Conservation (phyloP, 2,329 filamentous ascomycete species). For the Scolecobasidium constrictum region DNA sequence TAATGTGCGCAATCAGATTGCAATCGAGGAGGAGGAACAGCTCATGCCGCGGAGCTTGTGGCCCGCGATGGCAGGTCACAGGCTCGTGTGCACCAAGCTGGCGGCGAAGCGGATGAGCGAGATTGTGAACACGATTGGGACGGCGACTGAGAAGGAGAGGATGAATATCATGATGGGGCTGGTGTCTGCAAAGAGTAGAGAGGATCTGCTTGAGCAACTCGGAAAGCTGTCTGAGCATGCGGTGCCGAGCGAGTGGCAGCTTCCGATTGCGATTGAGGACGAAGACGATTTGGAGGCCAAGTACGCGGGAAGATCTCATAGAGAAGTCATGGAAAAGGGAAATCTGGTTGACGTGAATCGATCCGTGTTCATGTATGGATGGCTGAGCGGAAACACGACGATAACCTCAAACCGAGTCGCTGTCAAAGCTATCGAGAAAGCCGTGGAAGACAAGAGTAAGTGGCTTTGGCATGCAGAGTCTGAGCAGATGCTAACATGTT, state of each 20-base stretch:
- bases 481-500: no score
- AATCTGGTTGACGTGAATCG: slow-evolving; percentile 51
- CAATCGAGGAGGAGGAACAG: slow-evolving; percentile 50
- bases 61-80: slow-evolving; percentile 44
- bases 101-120: slow-evolving; percentile 51
- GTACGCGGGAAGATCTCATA: slow-evolving; percentile 21
- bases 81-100: slow-evolving; percentile 55
- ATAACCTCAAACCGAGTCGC: slow-evolving; percentile 61
- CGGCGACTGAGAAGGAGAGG: slow-evolving; percentile 36
- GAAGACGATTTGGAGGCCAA: slow-evolving; percentile 33
- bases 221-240: slow-evolving; percentile 40
- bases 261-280: slow-evolving; percentile 50
- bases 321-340: slow-evolving; percentile 29
- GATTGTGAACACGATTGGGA: slow-evolving; percentile 27
- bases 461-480: no score
- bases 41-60: slow-evolving; percentile 52
- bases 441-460: slow-evolving; percentile 34
- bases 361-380: slow-evolving; percentile 63
- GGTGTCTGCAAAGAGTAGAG: slow-evolving; percentile 18
- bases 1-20: slow-evolving; percentile 53
- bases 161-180: slow-evolving; percentile 48
- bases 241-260: slow-evolving; percentile 41
- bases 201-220: slow-evolving; percentile 20
- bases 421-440: slow-evolving; percentile 51
- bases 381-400: slow-evolving; percentile 52